A percentile compares a stretch with the other conserved stretches of the same genome.
phyloP scores from a whole-genome alignment of 164 flowering plant genomes.

The Kalanchoe fedtschenkoi region DNA sequence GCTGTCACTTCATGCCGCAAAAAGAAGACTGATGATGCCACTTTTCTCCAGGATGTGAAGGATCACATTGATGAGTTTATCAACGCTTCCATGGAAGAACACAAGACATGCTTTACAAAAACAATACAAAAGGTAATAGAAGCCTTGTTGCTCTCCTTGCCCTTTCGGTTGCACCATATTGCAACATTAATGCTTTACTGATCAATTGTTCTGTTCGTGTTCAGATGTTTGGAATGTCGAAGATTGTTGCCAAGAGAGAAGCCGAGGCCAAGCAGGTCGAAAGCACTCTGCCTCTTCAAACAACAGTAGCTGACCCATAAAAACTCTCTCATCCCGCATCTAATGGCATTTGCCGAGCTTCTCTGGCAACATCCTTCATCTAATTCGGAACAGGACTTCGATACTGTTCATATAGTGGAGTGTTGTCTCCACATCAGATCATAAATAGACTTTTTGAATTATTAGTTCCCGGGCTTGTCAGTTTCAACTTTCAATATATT shows the following conservation, averaged over 20 bases:
- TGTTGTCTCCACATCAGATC: too few species aligned
- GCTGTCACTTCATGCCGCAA: neutral
- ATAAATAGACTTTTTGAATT: too few species aligned
- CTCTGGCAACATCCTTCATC: neutral
- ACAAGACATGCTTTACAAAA: slow-evolving; percentile 76
- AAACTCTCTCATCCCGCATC: neutral
- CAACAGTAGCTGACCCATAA: slow-evolving; percentile 24
- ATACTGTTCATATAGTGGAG: too few species aligned
- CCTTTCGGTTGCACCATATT: too few species aligned
- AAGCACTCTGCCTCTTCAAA: slow-evolving; percentile 55
- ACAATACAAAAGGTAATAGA: slow-evolving; percentile 61
- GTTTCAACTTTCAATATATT: too few species aligned
- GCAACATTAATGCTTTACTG: neutral
- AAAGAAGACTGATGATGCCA: slow-evolving; percentile 39
- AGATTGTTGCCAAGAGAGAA: slow-evolving; percentile 56
- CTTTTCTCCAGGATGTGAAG: slow-evolving; percentile 59
- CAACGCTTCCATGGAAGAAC: slow-evolving; percentile 89
- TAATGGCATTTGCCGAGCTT: neutral
- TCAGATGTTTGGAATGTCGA: slow-evolving; percentile 89
- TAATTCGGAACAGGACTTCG: neutral
- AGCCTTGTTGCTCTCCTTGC: neutral
- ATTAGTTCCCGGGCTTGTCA: too few species aligned
- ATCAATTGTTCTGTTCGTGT: slow-evolving; percentile 4
- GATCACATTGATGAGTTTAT: slow-evolving; percentile 91
- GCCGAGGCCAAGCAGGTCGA: slow-evolving; percentile 45